Conservation (phyloP, 2,329 filamentous ascomycete species). For the Cordyceps fumosorosea region DNA sequence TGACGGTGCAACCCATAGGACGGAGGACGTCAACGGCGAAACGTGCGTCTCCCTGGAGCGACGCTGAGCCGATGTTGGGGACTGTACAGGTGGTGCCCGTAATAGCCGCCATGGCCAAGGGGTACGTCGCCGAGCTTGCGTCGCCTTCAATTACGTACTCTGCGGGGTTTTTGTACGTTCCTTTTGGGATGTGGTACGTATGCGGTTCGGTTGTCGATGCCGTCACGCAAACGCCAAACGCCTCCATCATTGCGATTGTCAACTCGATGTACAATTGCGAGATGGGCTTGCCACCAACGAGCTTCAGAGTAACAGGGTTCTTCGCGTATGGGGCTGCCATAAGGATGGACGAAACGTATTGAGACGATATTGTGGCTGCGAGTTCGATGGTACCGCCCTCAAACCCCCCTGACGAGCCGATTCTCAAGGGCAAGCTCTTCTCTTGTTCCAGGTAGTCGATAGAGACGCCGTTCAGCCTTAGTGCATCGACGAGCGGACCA, state of each 20-base stretch:
- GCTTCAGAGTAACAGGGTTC: slow-evolving; percentile 78
- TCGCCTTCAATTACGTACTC: slow-evolving; percentile 95
- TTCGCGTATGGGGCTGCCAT: slow-evolving; percentile 98
- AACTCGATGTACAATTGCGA: slow-evolving; percentile 98
- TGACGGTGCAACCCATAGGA: slow-evolving; percentile 89
- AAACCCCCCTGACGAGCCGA: slow-evolving; percentile 77
- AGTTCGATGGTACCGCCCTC: slow-evolving; percentile 83
- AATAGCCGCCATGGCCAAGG: slow-evolving; percentile 87
- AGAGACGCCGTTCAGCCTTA: slow-evolving; percentile 78
- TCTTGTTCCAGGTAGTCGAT: slow-evolving; percentile 81
- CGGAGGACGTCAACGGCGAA: slow-evolving; percentile 85
- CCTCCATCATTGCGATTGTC: slow-evolving; percentile 95
- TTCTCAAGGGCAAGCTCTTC: slow-evolving; percentile 74
- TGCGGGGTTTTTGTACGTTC: slow-evolving; percentile 71
- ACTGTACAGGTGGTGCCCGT: slow-evolving; percentile 93
- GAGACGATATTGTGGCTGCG: slow-evolving; percentile 93
- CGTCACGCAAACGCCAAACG: slow-evolving; percentile 78
- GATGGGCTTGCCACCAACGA: slow-evolving; percentile 95
- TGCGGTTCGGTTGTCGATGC: slow-evolving; percentile 73
- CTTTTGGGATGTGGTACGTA: slow-evolving; percentile 89
- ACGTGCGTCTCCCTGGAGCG: slow-evolving; percentile 87
- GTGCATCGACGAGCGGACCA: slow-evolving; percentile 83
- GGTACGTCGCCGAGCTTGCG: slow-evolving; percentile 95
- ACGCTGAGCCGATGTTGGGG: slow-evolving; percentile 89
- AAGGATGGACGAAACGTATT: slow-evolving; percentile 93